Evolutionary conservation across 305 asterid genomes (phyloP), one percentile per base, ranked within the genome.

Genomic region (Coffea humblotiana): DNA sequence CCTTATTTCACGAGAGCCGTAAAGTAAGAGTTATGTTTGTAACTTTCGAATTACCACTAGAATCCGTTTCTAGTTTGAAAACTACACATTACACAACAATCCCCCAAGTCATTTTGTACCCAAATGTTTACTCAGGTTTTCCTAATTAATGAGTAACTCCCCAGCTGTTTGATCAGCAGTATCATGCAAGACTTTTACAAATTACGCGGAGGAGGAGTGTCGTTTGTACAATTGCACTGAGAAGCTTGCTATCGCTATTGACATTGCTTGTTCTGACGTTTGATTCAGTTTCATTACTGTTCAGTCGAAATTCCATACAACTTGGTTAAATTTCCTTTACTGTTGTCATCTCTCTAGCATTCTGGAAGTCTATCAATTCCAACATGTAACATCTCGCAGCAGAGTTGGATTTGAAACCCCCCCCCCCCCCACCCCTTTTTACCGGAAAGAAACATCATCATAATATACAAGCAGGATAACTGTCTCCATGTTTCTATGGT

Each of bases 391-490:
- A 37, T 2, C 29, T 71, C 27, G 16, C 7, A 60, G 35, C 10
- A 60, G 45, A 19, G 15, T 12, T 7, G 49, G 51, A 32, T 18
- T 18, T 21, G 52, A 67, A 72, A 37, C 64, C 18, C 14, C 32
- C 32, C 32, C 32, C 32, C 32, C 32, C 32, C 32, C 32, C n/a
- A n/a, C n/a, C 52, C 5, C 2, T 74, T 49, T 64, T 64, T 16
- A 3, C 8, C 18, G 0, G 66, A 25, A 49, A 79, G 71, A 76
- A 83, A 77, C 75, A 48, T 32, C 75, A 72, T 40, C 72, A 52
- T 78, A 89, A 90, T 89, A 86, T 92, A 90, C 96, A 89, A 83
- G 84, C 88, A 86, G 83, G 85, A 79, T 74, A 71, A 65, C 68
- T 69, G 49, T 84, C 81, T 83, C 80, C 37, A 70, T 75, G 76